Percentiles rank a stretch among this genome's conserved stretches.
Conservation (phyloP, 805 yeast species). For the Starmerella floricola region DNA sequence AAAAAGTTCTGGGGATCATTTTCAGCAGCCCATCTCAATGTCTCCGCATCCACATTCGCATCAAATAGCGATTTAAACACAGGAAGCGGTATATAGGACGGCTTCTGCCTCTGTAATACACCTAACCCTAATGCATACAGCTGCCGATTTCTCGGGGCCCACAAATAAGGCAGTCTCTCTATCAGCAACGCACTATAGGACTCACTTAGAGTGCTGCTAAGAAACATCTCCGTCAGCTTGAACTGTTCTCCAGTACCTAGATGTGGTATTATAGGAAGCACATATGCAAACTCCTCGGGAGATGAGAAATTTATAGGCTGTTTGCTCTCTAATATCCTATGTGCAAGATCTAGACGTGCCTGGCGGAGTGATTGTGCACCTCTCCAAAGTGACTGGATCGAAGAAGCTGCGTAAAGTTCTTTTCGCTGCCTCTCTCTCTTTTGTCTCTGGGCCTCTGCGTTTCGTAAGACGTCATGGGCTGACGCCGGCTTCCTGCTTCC, state of each 20-base stretch:
- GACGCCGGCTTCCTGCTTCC: constrained; percentile 37
- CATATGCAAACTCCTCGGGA: constrained; percentile 2
- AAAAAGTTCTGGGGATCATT: neutral
- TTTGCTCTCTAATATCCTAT: constrained; percentile 12
- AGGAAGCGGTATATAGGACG: constrained; percentile 3
- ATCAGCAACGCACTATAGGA: constrained; percentile 1
- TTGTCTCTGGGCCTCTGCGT: constrained; percentile 53
- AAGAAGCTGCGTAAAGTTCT: constrained; percentile 38
- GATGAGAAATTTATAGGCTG: neutral
- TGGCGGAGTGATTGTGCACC: constrained; percentile 17
- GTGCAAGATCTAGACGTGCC: constrained; percentile 18
- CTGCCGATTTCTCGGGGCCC: neutral
- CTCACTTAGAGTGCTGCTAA: neutral
- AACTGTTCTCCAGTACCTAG: neutral
- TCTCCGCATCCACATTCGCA: neutral
- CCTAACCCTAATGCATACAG: constrained; percentile 3
- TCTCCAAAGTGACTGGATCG: constrained; percentile 41
- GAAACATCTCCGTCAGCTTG: neutral
- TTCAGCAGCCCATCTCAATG: neutral
- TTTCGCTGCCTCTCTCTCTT: constrained; percentile 47
- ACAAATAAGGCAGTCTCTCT: constrained; percentile 5
- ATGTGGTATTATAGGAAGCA: constrained; percentile 2
- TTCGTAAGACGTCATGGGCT: constrained; percentile 41
- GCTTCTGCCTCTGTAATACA: constrained; percentile 10
- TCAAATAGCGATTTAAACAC: neutral